Percentiles rank a stretch among this genome's conserved stretches.
Conservation (phyloP, 2,329 filamentous ascomycete species). For the Helotiales sp. region DNA sequence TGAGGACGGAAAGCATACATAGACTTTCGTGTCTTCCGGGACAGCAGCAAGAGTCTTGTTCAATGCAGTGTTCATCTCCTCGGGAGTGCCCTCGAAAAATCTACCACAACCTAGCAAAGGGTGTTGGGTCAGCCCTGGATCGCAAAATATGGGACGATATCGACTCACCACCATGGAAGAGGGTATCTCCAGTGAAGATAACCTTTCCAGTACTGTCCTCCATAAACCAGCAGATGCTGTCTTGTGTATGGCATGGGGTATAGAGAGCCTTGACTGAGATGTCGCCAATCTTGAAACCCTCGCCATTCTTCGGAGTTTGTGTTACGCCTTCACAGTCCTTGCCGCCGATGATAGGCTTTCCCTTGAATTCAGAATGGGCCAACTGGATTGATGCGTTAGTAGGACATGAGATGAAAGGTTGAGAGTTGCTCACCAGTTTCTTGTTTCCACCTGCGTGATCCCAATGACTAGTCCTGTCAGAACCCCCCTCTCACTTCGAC, state of each 20-base stretch:
- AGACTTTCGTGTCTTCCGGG: conserved; percentile 91
- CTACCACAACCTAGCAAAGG: conserved; percentile 75
- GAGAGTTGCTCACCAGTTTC: conserved; percentile 65
- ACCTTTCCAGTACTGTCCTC: conserved; percentile 78
- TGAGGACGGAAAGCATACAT: conserved; percentile 58
- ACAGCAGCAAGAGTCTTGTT: conserved; percentile 82
- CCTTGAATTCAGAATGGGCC: conserved; percentile 37
- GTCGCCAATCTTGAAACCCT: conserved; percentile 80
- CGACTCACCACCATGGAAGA: conserved; percentile 83
- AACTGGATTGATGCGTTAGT: conserved; percentile 26
- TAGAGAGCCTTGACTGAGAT: conserved; percentile 88
- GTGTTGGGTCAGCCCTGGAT: not conserved
- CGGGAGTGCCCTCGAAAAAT: conserved; percentile 91
- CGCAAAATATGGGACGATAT: not conserved
- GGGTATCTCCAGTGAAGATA: conserved; percentile 94
- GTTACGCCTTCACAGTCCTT: conserved; percentile 84
- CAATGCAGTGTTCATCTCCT: conserved; percentile 91
- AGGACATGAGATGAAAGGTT: not conserved
- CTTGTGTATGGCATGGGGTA: conserved; percentile 97
- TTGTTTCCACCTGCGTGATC: conserved; percentile 94
- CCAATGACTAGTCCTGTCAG: conserved; percentile 69
- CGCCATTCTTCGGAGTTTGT: conserved; percentile 73
- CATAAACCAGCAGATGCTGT: conserved; percentile 95
- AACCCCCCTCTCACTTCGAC: not conserved
- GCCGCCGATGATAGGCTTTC: conserved; percentile 79